Percentiles rank a stretch among this genome's conserved stretches.
Evolutionary conservation across 495 filamentous ascomycete species (phyloP).

Genomic region (Diplogelasinospora grovesii): DNA sequence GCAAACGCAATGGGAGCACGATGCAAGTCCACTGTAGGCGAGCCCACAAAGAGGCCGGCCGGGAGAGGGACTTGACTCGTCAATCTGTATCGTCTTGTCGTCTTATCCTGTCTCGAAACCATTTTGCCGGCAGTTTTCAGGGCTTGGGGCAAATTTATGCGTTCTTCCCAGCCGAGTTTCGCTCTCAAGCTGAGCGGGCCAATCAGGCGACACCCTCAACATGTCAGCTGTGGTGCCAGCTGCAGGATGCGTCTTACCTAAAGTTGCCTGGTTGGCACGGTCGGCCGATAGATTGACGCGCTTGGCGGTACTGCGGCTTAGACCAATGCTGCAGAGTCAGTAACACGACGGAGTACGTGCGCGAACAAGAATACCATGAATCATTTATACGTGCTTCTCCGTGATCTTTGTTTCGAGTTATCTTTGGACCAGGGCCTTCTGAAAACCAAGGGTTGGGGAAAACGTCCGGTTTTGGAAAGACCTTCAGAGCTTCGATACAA

Average conservation of each 20-base stretch:
- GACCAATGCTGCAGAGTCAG: neutral
- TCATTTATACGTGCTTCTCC: too few species aligned
- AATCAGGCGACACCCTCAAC: constrained; percentile 4
- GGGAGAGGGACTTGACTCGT: too few species aligned
- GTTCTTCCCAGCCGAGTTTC: constrained; percentile 10
- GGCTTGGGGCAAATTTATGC: constrained; percentile 9
- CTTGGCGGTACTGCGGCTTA: neutral
- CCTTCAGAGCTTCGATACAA: too few species aligned
- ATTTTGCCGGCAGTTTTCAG: constrained; percentile 14
- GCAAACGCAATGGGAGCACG: too few species aligned
- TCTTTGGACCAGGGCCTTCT: too few species aligned
- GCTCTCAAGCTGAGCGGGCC: neutral
- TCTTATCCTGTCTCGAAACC: constrained; percentile 9
- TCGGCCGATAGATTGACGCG: neutral
- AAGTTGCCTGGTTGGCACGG: neutral
- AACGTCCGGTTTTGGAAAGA: too few species aligned
- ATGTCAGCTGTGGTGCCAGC: too few species aligned
- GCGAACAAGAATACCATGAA: too few species aligned
- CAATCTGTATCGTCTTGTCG: constrained; percentile 1
- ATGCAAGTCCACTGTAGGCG: too few species aligned
- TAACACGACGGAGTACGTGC: neutral
- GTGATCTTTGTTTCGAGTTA: too few species aligned
- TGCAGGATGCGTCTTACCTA: neutral
- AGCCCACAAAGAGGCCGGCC: too few species aligned
- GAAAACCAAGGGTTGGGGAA: too few species aligned